phyloP scores from a whole-genome alignment of 2,329 filamentous ascomycete species.

The Microcyclospora tardicrescens region DNA sequence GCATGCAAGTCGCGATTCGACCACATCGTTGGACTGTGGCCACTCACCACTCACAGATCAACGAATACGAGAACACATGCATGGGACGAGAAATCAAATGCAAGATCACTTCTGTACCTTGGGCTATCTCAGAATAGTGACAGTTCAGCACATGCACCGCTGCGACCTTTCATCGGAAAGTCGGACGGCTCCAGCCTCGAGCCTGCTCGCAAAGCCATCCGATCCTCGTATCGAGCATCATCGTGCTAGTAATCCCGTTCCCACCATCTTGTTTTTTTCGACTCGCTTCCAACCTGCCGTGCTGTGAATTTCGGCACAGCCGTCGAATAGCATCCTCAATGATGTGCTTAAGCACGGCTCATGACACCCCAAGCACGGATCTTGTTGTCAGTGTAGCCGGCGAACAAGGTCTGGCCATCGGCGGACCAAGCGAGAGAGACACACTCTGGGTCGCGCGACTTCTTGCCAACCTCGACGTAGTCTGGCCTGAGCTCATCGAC shows the following conservation, averaged over 20 bases:
- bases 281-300: conserved; percentile 4
- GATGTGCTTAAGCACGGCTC: conserved; percentile 51
- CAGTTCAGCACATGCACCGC: conserved; percentile 18
- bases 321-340: neutral
- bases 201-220: conserved; percentile 12
- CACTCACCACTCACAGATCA: too few species aligned
- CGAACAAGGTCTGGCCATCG: conserved; percentile 97
- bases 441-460: conserved; percentile 97
- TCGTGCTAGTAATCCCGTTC: conserved; percentile 17
- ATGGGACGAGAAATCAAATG: too few species aligned
- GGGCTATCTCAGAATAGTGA: neutral
- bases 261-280: neutral
- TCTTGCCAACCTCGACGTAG: conserved; percentile 92
- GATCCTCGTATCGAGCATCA: conserved; percentile 27
- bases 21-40: too few species aligned
- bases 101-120: too few species aligned
- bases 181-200: conserved; percentile 12
- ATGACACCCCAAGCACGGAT: conserved; percentile 97
- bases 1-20: too few species aligned
- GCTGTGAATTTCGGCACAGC: neutral
- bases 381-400: conserved; percentile 99
- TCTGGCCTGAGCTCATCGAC: conserved; percentile 99
- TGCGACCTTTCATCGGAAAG: conserved; percentile 25
- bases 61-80: too few species aligned
- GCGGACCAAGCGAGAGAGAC: conserved; percentile 94